Conservation (phyloP, 2,329 filamentous ascomycete species). For the Emergomyces pasteurianus region DNA sequence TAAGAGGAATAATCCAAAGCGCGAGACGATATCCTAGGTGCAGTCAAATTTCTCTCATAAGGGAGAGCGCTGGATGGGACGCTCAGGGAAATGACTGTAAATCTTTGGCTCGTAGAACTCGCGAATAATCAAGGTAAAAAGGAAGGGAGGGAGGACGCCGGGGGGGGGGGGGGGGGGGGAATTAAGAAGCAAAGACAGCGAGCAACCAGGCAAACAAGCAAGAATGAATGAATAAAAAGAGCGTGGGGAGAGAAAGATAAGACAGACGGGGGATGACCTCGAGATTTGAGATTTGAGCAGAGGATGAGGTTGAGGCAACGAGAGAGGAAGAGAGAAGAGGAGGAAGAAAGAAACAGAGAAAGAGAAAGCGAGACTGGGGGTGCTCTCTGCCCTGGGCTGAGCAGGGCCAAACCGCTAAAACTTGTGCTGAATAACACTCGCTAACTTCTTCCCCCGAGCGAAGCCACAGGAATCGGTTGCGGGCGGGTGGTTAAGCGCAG, state of each 20-base stretch:
- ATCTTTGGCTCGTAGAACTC: neutral
- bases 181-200: slow-evolving; percentile 6
- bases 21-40: neutral
- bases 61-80: neutral
- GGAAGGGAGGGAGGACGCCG: neutral
- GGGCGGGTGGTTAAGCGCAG: too few species aligned
- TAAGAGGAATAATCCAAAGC: neutral
- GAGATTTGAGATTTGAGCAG: neutral
- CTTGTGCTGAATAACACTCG: too few species aligned
- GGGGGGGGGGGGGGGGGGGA: neutral
- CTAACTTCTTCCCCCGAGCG: neutral
- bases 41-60: neutral
- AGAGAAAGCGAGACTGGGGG: too few species aligned
- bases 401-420: neutral
- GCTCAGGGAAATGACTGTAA: neutral
- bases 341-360: too few species aligned
- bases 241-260: slow-evolving; percentile 2
- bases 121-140: neutral
- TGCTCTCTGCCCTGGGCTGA: too few species aligned
- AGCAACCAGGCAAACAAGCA: slow-evolving; percentile 5
- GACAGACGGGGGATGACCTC: neutral
- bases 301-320: neutral
- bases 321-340: neutral
- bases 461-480: neutral
- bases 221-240: slow-evolving; percentile 1